phyloP scores from a whole-genome alignment of 768 basidiomycete genomes.

The Russula abietina region DNA sequence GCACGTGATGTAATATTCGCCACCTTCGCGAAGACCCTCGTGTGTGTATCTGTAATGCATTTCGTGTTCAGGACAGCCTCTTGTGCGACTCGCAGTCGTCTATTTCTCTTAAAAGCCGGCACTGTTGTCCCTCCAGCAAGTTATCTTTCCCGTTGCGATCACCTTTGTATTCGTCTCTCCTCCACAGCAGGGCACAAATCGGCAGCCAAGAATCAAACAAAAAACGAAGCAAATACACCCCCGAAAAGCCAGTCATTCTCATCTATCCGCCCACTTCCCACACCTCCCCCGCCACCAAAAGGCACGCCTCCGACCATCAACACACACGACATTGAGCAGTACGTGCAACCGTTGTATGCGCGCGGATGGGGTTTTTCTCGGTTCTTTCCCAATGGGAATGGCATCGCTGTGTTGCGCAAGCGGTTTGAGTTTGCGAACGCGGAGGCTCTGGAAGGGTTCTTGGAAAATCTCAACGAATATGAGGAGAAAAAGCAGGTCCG shows the following conservation, averaged over 20 bases:
- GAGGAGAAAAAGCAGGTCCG: too few species aligned
- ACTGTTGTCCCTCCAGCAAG: too few species aligned
- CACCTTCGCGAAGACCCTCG: too few species aligned
- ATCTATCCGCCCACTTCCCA: constrained; percentile 5
- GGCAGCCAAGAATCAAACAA: not conserved
- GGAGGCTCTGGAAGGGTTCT: too few species aligned
- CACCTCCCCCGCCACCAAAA: not conserved
- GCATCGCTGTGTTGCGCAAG: too few species aligned
- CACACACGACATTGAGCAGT: constrained; percentile 12
- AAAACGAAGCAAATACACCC: not conserved
- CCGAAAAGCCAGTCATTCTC: not conserved
- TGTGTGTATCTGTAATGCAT: constrained; percentile 14
- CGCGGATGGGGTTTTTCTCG: constrained; percentile 17
- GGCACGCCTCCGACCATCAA: constrained; percentile 1
- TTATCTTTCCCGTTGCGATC: not conserved
- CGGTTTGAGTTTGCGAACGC: too few species aligned
- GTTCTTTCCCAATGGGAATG: constrained; percentile 15
- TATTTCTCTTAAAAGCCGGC: not conserved
- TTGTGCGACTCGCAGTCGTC: not conserved
- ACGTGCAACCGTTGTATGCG: constrained; percentile 13
- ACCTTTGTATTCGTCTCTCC: not conserved
- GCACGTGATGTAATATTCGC: not conserved
- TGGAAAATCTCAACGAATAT: too few species aligned
- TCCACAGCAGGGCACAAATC: not conserved
- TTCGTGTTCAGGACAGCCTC: not conserved